phyloP scores from a whole-genome alignment of 1,284 basidiomycete species.

The Phylloboletellus chloephorus region DNA sequence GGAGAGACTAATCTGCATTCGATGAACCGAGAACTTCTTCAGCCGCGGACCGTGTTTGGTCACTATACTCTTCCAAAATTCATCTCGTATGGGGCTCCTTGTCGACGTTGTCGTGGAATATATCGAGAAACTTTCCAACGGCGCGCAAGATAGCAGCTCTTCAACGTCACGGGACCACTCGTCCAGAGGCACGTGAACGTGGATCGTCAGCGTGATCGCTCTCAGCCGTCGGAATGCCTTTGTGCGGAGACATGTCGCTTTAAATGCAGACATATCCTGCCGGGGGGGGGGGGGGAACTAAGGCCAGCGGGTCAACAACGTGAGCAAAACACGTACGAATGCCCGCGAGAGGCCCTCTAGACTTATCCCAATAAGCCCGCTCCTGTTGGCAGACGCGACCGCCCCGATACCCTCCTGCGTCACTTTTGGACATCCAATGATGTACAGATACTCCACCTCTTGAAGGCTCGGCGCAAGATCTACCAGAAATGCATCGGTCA shows the following conservation, averaged over 20 bases:
- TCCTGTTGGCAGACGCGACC: slow-evolving; percentile 39
- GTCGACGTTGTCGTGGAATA: slow-evolving; percentile 47
- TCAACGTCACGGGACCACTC: slow-evolving; percentile 43
- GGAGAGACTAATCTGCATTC: slow-evolving; percentile 48
- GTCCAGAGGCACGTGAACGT: slow-evolving; percentile 32
- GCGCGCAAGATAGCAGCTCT: slow-evolving; percentile 42
- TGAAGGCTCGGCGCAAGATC: slow-evolving; percentile 43
- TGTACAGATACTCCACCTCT: slow-evolving; percentile 48
- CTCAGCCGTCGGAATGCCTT: slow-evolving; percentile 40
- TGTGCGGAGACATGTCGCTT: slow-evolving; percentile 32
- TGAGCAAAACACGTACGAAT: slow-evolving; percentile 44
- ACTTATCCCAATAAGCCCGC: slow-evolving; percentile 48
- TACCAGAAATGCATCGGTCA: slow-evolving; percentile 52
- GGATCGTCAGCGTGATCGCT: slow-evolving; percentile 56
- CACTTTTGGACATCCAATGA: slow-evolving; percentile 65
- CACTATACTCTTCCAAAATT: slow-evolving; percentile 49
- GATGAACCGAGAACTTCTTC: slow-evolving; percentile 56
- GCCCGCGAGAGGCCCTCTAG: slow-evolving; percentile 57
- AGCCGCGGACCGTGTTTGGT: slow-evolving; percentile 46
- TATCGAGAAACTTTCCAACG: slow-evolving; percentile 56
- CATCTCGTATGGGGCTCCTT: slow-evolving; percentile 37
- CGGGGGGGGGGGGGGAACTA: not conserved
- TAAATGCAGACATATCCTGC: slow-evolving; percentile 52
- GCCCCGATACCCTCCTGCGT: slow-evolving; percentile 54
- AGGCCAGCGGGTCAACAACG: slow-evolving; percentile 4